Base-by-base conservation (phyloP, 2,329 filamentous ascomycete genomes). In the Phialophora chinensis region DNA sequence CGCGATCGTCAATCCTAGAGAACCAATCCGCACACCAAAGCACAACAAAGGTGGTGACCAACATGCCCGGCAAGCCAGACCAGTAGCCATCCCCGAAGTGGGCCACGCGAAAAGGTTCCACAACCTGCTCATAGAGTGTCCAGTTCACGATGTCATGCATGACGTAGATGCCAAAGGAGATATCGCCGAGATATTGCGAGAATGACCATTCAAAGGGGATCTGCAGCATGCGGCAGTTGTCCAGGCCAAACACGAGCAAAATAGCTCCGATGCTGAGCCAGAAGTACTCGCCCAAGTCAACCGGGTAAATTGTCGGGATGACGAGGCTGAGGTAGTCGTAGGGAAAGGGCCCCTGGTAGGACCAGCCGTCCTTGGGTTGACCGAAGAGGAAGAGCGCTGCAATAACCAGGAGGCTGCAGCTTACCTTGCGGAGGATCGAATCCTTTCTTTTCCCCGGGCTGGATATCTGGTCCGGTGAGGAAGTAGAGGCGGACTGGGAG, bases 101-200 rank as follows among this genome's bases (percentile, higher is more conserved):
- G 20, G 25, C 47, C 3, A 25, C 49, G 27, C 60, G 50, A 60
- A 60, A 68, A 3, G 66, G 66, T 38, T 66, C 59, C 17, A 68
- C 56, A 23, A 61, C 56, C 14, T 33, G 60, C 12, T 50, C 35
- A 27, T 68, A 68, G 8, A 68, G 33, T 14, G 29, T 57, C 66
- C 60, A 68, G 11, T 60, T 50, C 31, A 69, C 53, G 17, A 57
- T 69, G 50, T 65, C 66, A 62, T 83, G 81, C 47, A 82, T 79
- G 60, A 81, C 78, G 60, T 83, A 83, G 52, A 83, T 77, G 4
- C 80, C 78, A 68, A 80, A 83, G 1, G 79, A 82, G 56, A 82
- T 78, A 54, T 79, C 79, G 65, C 81, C 81, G 10, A 83, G 73
- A 65, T 82, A 82, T 61, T 80, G 79, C 14, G 79, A 81, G 14